Conservation (phyloP, 495 filamentous ascomycete genomes). For the Hyaloscypha hepaticicola region DNA sequence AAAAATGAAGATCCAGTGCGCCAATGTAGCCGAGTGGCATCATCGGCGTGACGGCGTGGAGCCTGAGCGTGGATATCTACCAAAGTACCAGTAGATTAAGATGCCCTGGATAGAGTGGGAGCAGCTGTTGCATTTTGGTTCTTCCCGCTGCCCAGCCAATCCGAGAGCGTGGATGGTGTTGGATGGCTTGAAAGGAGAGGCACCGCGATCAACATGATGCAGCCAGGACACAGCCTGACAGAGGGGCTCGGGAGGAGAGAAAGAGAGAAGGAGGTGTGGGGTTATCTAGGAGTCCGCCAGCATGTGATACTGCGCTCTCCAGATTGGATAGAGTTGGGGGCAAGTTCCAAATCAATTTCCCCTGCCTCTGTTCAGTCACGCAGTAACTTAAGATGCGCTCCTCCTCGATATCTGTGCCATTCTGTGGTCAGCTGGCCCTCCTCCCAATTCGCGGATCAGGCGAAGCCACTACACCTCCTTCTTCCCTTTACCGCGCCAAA, state of each 20-base stretch:
- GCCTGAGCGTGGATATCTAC: no score
- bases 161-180: not conserved
- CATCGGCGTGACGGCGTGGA: no score
- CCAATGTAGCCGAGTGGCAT: not conserved
- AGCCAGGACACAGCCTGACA: not conserved
- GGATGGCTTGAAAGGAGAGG: not conserved
- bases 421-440: not conserved
- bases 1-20: not conserved
- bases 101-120: not conserved
- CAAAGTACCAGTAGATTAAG: no score
- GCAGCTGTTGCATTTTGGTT: not conserved
- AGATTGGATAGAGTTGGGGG: no score
- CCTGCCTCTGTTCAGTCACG: no score
- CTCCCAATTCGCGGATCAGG: not conserved
- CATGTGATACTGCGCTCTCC: no score
- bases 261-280: no score
- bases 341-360: no score
- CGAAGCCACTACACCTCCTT: not conserved
- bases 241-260: not conserved
- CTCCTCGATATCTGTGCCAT: no score
- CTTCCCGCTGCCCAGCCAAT: not conserved
- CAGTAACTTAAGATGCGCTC: no score
- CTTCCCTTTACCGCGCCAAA: not conserved
- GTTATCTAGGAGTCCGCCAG: no score
- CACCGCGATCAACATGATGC: not conserved